A percentile compares a stretch with the other conserved stretches of the same genome.
Evolutionary conservation across 495 filamentous ascomycete genomes (phyloP).

Genomic region (Aspergillus haitiensis): DNA sequence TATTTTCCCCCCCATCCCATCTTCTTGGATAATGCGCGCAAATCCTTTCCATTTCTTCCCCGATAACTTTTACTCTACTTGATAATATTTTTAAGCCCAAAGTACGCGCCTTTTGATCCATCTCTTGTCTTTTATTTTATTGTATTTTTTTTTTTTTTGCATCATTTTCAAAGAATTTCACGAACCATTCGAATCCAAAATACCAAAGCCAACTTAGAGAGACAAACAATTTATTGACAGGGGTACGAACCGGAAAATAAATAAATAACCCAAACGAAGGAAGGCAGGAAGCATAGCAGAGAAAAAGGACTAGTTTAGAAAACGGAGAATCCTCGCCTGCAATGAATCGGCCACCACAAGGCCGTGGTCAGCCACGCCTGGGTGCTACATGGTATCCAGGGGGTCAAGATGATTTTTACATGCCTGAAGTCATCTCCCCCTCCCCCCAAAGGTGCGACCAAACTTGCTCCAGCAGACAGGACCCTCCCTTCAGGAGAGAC

Average conservation of each 20-base stretch:
- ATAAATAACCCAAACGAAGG: not conserved
- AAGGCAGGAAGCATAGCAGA: slow-evolving; percentile 8
- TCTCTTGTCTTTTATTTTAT: not conserved
- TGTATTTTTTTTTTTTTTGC: slow-evolving; percentile 17
- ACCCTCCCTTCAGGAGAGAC: slow-evolving; percentile 14
- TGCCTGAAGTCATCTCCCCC: slow-evolving; percentile 75
- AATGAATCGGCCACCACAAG: slow-evolving; percentile 46
- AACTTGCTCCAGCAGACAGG: slow-evolving; percentile 4
- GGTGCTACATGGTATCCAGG: slow-evolving; percentile 91
- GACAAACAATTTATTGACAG: slow-evolving; percentile 19
- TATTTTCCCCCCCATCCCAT: slow-evolving; percentile 10
- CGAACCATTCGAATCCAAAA: slow-evolving; percentile 9
- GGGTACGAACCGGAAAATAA: slow-evolving; percentile 14
- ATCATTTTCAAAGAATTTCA: slow-evolving; percentile 15
- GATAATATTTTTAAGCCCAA: slow-evolving; percentile 7
- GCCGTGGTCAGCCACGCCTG: slow-evolving; percentile 53
- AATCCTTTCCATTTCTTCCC: slow-evolving; percentile 16
- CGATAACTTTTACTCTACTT: not conserved
- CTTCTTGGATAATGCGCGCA: slow-evolving; percentile 2
- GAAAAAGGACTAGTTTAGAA: slow-evolving; percentile 19
- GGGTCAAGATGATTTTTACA: slow-evolving; percentile 84
- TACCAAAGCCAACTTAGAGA: slow-evolving; percentile 16
- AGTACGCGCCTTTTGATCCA: slow-evolving; percentile 8
- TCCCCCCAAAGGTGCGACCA: slow-evolving; percentile 80
- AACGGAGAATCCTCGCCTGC: slow-evolving; percentile 9